Percentiles rank a stretch among this genome's conserved stretches.
These are phyloP conservation scores for Amanita brunnescens DNA, from an alignment of 768 basidiomycete species.

Conservation along the genomic window DNA sequence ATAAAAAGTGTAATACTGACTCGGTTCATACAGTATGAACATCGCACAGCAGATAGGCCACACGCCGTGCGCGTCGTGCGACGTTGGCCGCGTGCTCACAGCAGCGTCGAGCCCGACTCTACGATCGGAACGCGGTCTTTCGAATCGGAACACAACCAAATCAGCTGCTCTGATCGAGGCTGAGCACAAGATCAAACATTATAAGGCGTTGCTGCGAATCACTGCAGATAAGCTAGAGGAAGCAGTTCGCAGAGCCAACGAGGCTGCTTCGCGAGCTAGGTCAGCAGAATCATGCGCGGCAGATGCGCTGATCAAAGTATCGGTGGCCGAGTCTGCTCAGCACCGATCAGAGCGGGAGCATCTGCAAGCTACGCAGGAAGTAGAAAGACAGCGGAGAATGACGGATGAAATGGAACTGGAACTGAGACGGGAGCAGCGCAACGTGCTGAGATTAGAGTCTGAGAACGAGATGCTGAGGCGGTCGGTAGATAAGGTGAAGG, in stretches of 20 bases:
- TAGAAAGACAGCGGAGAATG: slow-evolving; percentile 36
- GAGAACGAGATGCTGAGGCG: slow-evolving; percentile 20
- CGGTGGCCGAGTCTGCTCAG: slow-evolving; percentile 32
- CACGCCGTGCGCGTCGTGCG: not conserved
- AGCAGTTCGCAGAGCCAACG: slow-evolving; percentile 47
- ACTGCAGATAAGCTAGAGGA: slow-evolving; percentile 47
- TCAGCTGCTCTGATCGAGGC: slow-evolving; percentile 30
- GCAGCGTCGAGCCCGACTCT: not conserved
- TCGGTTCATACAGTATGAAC: not conserved
- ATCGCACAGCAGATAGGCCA: not conserved
- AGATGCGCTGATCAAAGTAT: slow-evolving; percentile 29
- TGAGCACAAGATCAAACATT: slow-evolving; percentile 45
- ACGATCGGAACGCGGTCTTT: not conserved
- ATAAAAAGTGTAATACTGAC: not conserved
- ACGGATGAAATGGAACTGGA: slow-evolving; percentile 40
- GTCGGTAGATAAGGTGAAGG: slow-evolving; percentile 24
- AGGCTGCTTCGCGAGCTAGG: slow-evolving; percentile 41
- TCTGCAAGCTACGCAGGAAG: slow-evolving; percentile 27
- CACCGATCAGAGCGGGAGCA: slow-evolving; percentile 25
- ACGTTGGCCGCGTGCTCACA: not conserved
- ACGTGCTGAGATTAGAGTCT: slow-evolving; percentile 25
- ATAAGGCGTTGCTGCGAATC: slow-evolving; percentile 42
- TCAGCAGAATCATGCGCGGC: slow-evolving; percentile 40
- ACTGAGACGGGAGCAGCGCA: slow-evolving; percentile 23
- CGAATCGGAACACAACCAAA: not conserved